Percentiles rank a stretch among this genome's conserved stretches.
These are phyloP conservation scores for Chenopodium quinoa DNA, from an alignment of 148 eudicot species.

Conservation along the genomic window DNA sequence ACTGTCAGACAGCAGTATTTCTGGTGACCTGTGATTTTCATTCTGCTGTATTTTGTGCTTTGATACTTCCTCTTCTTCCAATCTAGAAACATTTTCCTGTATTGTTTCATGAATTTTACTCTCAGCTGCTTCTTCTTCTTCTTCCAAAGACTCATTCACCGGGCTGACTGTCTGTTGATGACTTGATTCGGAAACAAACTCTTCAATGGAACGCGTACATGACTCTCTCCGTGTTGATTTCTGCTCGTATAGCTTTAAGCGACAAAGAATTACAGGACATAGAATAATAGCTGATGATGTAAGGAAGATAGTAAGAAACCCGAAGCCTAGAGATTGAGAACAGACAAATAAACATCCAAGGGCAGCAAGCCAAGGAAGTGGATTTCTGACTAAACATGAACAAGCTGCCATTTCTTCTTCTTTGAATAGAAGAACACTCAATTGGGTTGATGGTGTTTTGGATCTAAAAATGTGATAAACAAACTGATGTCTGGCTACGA, in stretches of 20 bases:
- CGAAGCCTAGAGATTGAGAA: slow-evolving; percentile 28
- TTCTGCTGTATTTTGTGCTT: slow-evolving; percentile 2
- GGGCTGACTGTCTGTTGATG: slow-evolving; percentile 1
- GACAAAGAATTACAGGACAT: slow-evolving; percentile 27
- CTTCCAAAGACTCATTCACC: neutral
- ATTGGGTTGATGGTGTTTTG: neutral
- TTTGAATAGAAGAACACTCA: neutral
- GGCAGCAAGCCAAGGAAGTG: slow-evolving; percentile 39
- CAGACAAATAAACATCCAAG: slow-evolving; percentile 31
- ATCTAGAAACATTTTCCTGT: neutral
- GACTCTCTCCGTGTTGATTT: slow-evolving; percentile 9
- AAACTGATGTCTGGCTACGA: too few relatives aligned
- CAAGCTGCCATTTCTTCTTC: slow-evolving; percentile 37
- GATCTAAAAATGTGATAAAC: neutral
- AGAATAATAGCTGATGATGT: slow-evolving; percentile 35
- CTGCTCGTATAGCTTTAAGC: slow-evolving; percentile 6
- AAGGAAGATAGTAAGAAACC: slow-evolving; percentile 30
- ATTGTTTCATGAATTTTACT: neutral
- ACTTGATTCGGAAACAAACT: neutral
- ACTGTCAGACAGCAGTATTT: slow-evolving; percentile 47
- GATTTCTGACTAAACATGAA: slow-evolving; percentile 32
- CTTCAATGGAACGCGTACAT: neutral
- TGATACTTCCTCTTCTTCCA: neutral
- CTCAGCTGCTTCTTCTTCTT: neutral
- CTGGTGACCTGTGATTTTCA: slow-evolving; percentile 27